phyloP scores from a whole-genome alignment of 345 rosid genomes.

The Moricandia moricandioides region DNA sequence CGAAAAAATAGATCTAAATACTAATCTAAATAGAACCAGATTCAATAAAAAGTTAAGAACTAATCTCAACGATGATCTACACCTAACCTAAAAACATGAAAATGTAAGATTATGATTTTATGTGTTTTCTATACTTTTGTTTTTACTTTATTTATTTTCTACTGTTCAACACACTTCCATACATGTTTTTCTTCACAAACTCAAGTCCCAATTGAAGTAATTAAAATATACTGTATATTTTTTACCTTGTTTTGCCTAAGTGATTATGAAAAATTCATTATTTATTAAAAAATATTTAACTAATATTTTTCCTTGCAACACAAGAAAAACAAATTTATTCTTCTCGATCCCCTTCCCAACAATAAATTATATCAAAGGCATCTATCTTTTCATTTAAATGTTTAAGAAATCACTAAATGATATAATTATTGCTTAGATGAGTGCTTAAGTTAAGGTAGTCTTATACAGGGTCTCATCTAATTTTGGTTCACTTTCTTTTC shows the following conservation, averaged over 20 bases:
- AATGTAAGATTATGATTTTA: background rate
- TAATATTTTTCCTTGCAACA: background rate
- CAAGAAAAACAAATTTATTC: background rate
- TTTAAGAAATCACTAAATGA: no score
- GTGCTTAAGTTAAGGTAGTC: no score
- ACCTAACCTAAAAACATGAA: no score
- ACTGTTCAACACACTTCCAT: background rate
- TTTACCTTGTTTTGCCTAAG: background rate
- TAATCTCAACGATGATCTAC: no score
- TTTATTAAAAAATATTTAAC: background rate
- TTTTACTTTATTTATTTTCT: background rate
- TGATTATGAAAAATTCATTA: no score
- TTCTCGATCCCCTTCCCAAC: constrained; percentile 1
- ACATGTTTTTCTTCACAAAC: background rate
- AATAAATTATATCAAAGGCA: constrained; percentile 14
- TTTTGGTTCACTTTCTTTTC: no score
- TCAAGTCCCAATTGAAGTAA: background rate
- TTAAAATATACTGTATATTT: background rate
- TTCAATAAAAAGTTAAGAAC: no score
- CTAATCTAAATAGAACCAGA: no score
- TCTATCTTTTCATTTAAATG: background rate
- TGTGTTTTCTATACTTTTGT: background rate
- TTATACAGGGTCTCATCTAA: no score
- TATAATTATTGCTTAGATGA: no score
- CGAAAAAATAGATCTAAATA: no score